Conservation (phyloP, 371 early-diverging fungal genomes). For the Synchytrium microbalum region DNA sequence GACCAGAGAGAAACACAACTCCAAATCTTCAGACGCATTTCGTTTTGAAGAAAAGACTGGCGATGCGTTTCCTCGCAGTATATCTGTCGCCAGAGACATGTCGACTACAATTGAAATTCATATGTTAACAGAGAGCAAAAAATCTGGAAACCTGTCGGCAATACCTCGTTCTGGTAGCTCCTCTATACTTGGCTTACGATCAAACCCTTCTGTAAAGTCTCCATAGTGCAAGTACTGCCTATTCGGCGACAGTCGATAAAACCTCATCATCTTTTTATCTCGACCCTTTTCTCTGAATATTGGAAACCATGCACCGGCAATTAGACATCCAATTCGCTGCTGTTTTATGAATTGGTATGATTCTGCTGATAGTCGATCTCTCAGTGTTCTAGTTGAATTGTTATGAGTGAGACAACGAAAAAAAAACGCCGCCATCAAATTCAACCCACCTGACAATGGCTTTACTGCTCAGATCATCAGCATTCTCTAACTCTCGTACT, state of each 20-base stretch:
- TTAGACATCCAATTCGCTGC: slow-evolving; percentile 58
- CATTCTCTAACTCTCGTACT: slow-evolving; percentile 61
- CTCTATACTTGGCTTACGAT: slow-evolving; percentile 19
- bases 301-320: slow-evolving; percentile 70
- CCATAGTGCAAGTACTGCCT: slow-evolving; percentile 54
- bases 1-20: slow-evolving; percentile 45
- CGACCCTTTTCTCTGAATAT: slow-evolving; percentile 28
- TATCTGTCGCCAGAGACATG: slow-evolving; percentile 43
- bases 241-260: slow-evolving; percentile 56
- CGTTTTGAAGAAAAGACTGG: slow-evolving; percentile 10
- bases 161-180: slow-evolving; percentile 33
- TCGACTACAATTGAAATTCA: too few relatives aligned
- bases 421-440: not conserved
- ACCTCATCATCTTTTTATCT: slow-evolving; percentile 32
- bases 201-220: slow-evolving; percentile 50
- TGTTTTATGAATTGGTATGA: slow-evolving; percentile 64
- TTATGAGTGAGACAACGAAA: not conserved
- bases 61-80: slow-evolving; percentile 37
- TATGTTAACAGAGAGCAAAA: too few relatives aligned
- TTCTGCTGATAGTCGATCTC: slow-evolving; percentile 51
- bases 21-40: slow-evolving; percentile 17
- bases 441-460: slow-evolving; percentile 51
- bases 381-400: slow-evolving; percentile 41
- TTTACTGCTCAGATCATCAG: slow-evolving; percentile 55
- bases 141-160: slow-evolving; percentile 20